Base-by-base conservation (phyloP, 1,284 basidiomycete genomes). In the Moesziomyces sp. region DNA sequence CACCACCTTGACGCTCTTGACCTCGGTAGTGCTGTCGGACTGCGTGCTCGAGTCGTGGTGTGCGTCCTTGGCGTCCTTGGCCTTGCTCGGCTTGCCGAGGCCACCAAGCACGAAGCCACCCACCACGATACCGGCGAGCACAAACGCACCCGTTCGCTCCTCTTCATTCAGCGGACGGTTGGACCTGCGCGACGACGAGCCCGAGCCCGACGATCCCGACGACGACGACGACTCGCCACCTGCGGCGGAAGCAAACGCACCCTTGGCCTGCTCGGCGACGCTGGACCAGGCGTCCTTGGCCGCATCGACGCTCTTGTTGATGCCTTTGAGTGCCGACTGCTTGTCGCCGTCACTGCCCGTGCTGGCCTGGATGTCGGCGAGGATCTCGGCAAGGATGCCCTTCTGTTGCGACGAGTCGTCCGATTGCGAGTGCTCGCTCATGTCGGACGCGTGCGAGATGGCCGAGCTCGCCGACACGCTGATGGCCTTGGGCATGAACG, bases 71-170 rank as follows among this genome's bases (percentile, higher is more conserved):
- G 51, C 24, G 49, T 59, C 50, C 49, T 68, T 61, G 44, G 28
- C 48, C 60, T 64, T 67, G 59, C 58, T 42, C 13, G 72, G 67
- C 52, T 83, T 79, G 56, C 87, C 80, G 46, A 85, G 60, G 18
- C 88, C 87, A 42, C 87, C 89, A 8, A 87, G 78, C 9, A 88
- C 35, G 83, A 88, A 87, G 0, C 89, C 89, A 11, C 87, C 86
- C 8, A 84, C 86, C 9, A 90, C 63, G 28, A 90, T 84, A 48
- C 88, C 88, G 16, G 87, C 84, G 28, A 91, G 84, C 19, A 87
- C 78, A 83, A 86, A 90, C 5, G 88, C 79, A 1, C 90, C 90
- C 38, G 61, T 85, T 61, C 80, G 84, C 83, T 91, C 89, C 44
- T 89, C 87, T 18, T 77, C 77, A 66, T 87, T 87, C 58, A 91